Evolutionary conservation across 2,329 filamentous ascomycete genomes (phyloP).

Genomic region (Zasmidium angulare): DNA sequence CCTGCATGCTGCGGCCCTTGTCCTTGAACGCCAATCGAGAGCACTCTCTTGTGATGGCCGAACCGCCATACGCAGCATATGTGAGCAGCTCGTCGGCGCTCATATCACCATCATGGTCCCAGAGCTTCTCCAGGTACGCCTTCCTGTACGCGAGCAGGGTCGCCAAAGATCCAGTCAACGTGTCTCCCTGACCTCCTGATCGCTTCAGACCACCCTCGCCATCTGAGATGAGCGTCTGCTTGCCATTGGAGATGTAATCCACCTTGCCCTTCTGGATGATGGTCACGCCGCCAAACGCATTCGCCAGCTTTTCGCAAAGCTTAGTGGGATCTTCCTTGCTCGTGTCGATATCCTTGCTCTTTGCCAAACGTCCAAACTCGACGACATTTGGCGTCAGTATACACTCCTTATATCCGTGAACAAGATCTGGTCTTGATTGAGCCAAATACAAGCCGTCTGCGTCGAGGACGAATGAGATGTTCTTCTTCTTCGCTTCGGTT

Average conservation of each 20-base stretch:
- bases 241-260: slow-evolving; percentile 82
- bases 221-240: slow-evolving; percentile 72
- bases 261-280: slow-evolving; percentile 84
- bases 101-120: slow-evolving; percentile 63
- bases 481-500: slow-evolving; percentile 68
- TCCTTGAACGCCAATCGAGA: slow-evolving; percentile 83
- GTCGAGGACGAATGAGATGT: slow-evolving; percentile 82
- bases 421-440: slow-evolving; percentile 70
- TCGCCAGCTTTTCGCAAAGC: slow-evolving; percentile 69
- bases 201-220: slow-evolving; percentile 81
- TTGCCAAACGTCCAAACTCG: slow-evolving; percentile 81
- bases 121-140: slow-evolving; percentile 80
- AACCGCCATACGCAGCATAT: slow-evolving; percentile 82
- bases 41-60: slow-evolving; percentile 84
- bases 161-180: slow-evolving; percentile 77
- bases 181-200: slow-evolving; percentile 93
- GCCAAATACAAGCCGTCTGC: slow-evolving; percentile 84
- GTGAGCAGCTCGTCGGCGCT: slow-evolving; percentile 61
- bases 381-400: slow-evolving; percentile 94
- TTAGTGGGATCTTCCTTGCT: slow-evolving; percentile 50
- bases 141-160: slow-evolving; percentile 86
- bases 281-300: slow-evolving; percentile 80
- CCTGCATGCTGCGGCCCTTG: slow-evolving; percentile 84
- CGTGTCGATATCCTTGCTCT: slow-evolving; percentile 67
- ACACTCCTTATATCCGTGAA: slow-evolving; percentile 77